Evolutionary conservation across 331 rosid species (phyloP).

Genomic region (Malus hybrid): DNA sequence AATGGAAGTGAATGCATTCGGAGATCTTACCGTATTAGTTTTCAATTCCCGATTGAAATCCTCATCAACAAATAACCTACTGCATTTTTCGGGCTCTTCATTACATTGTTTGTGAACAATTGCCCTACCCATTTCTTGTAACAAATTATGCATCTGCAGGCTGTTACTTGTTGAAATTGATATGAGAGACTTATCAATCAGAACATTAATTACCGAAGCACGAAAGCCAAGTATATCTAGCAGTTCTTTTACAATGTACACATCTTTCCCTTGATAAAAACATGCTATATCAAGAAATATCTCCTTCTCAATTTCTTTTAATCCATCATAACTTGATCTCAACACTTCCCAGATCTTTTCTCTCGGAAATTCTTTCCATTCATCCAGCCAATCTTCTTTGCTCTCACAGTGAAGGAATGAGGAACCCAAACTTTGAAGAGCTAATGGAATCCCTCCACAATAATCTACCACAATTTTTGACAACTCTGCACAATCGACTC

Average conservation of each 20-base stretch:
- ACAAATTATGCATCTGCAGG: not conserved
- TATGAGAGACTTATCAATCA: not conserved
- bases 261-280: not conserved
- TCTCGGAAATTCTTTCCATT: not conserved
- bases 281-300: not conserved
- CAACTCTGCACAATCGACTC: not conserved
- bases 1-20: not conserved
- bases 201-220: not conserved
- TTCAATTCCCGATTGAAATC: not conserved
- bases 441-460: constrained; percentile 9
- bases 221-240: not conserved
- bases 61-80: not conserved
- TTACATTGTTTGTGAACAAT: not conserved
- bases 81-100: not conserved
- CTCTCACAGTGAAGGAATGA: not conserved
- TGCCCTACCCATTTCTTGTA: not conserved
- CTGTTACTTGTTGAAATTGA: not conserved
- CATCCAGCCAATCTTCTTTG: not conserved
- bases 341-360: not conserved
- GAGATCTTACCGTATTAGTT: not conserved
- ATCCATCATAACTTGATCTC: not conserved
- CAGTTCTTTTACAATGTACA: too few relatives aligned
- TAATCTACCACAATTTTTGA: not conserved
- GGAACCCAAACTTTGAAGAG: not conserved
- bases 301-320: not conserved